Base-by-base conservation (phyloP, 768 basidiomycete genomes). In the Trametes cubensis region DNA sequence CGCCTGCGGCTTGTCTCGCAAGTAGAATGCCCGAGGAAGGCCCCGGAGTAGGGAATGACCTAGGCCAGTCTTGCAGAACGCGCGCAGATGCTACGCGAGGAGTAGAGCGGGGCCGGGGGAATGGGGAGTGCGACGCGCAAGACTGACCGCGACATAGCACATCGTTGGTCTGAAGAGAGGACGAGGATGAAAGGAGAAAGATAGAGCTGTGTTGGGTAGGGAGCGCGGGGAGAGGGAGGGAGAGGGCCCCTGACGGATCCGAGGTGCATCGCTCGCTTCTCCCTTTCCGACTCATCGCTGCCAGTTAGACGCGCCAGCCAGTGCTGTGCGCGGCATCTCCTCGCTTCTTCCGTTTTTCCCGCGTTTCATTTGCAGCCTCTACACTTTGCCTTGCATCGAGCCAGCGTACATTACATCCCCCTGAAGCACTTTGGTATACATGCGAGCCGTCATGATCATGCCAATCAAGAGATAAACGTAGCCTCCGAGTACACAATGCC, bases 401-500 rank as follows among this genome's bases (percentile, higher is more conserved):
- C 13, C 23, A 56, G 11, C 45, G 47, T 58, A 58, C 56, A 48
- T 39, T 46, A 47, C 55, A 45, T n/a, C 28, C 44, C 17, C 56
- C 47, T 23, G 8, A 17, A 40, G 28, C 48, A 41, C 49, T 51
- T 28, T 51, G 49, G 58, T 52, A 44, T 52, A 51, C 34, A 34
- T 45, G 17, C 30, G n/a, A 34, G 15, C 44, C 20, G 41, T 30
- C 17, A 30, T 28, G 26, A 21, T 44, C 17, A 45, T 28, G 26
- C 23, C 47, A 50, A 14, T 46, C 28, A 56, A 20, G 93, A 95
- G 69, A 98, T 92, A 76, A 90, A 97, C 2, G 94, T 89, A 0
- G 94, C 92, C 73, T 98, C 95, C 70, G 84, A 91, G 80, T 90
- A 98, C n/a, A 92, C 44, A 45, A 71, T 69, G 5, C 95, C 95